A percentile compares a stretch with the other conserved stretches of the same genome.
phyloP scores from a whole-genome alignment of 2,329 filamentous ascomycete genomes.

The Mariannaea elegans region DNA sequence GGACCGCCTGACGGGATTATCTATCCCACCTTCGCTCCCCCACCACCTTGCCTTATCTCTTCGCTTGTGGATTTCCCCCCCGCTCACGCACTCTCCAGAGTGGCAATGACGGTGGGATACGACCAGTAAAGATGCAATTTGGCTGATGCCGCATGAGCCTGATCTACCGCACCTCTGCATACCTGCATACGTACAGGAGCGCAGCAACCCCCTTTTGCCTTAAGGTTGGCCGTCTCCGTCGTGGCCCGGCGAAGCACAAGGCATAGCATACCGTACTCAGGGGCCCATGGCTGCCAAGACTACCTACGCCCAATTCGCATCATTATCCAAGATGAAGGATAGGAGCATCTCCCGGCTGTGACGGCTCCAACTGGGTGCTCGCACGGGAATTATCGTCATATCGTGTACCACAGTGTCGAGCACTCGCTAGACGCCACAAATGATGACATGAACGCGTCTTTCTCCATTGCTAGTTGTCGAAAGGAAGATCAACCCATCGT shows the following conservation, averaged over 20 bases:
- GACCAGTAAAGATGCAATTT: slow-evolving; percentile 3
- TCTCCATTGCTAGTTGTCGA: not conserved
- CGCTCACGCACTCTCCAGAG: not conserved
- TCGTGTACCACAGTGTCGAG: not conserved
- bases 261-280: no score
- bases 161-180: not conserved
- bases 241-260: no score
- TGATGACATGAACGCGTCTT: not conserved
- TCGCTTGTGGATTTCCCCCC: slow-evolving; percentile 1
- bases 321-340: not conserved
- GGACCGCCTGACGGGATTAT: not conserved
- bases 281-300: slow-evolving; percentile 6
- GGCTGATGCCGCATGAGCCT: not conserved
- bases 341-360: slow-evolving; percentile 9
- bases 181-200: not conserved
- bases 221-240: no score
- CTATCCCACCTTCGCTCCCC: slow-evolving; percentile 8
- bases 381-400: not conserved
- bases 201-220: not conserved
- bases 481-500: slow-evolving; percentile 1
- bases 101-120: slow-evolving; percentile 10
- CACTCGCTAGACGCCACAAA: not conserved
- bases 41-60: slow-evolving; percentile 21
- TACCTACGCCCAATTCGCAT: not conserved
- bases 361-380: slow-evolving; percentile 8